Base-by-base conservation (phyloP, 2,329 filamentous ascomycete genomes). In the Nemania sp. region DNA sequence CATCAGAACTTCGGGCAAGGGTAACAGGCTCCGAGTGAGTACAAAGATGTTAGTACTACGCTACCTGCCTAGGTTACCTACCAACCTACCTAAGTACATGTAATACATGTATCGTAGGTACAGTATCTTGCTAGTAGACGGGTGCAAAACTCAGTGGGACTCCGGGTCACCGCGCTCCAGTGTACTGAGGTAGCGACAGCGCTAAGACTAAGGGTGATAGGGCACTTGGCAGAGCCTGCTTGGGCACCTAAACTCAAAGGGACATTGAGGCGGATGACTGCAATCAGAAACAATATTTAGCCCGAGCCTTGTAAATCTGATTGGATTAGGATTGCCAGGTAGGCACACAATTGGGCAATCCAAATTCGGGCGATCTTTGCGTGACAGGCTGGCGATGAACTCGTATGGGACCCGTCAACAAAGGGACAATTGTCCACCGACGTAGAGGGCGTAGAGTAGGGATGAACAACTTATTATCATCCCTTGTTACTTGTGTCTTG, bases 221-320 rank as follows among this genome's bases (percentile, higher is more conserved):
- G 43, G 41, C 61, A 56, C 65, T 45, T 54, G n/a, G 53, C 56
- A 53, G 61, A 53, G 35, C 57, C 45, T 57, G 35, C 56, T 62
- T 58, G 52, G 62, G 62, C 35, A 60, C 45, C 43, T 61, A 64
- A 57, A 8, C 51, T 51, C 32, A 15, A 57, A 57, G 18, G 41
- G 41, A 49, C 32, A 60, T 54, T 51, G 58, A 45, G 32, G 32
- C 32, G 32, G 32, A 35, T 66, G 29, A 45, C 43, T 59, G 18
- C 55, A 53, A 61, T 58, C 32, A 47, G 51, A 53, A 58, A 54
- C 67, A 63, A 22, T 22, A 61, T 53, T 67, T 38, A 45, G 49
- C 13, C 56, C 56, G 45, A 64, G 65, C 67, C 63, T 66, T 59
- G 63, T 54, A 58, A 66, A 20, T 58, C 58, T 51, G 32, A 67